Conservation (phyloP, 2,329 filamentous ascomycete species). For the Phaeosphaeria sp. region DNA sequence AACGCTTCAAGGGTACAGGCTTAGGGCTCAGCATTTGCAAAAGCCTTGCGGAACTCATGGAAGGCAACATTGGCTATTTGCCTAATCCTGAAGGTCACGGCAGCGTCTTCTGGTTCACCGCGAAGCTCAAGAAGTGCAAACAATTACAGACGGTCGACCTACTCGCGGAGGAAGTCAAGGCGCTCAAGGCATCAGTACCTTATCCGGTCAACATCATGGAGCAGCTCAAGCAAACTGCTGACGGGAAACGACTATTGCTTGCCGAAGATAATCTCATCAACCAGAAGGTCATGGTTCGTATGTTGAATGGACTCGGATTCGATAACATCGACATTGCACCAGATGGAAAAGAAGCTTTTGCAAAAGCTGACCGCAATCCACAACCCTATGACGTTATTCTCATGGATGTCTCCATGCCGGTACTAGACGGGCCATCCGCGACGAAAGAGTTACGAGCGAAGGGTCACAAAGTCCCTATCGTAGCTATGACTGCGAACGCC, state of each 20-base stretch:
- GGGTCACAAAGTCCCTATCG: constrained; percentile 50
- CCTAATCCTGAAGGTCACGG: constrained; percentile 56
- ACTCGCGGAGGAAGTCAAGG: constrained; percentile 17
- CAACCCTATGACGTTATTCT: constrained; percentile 39
- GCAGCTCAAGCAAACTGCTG: constrained; percentile 29
- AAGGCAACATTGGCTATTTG: constrained; percentile 58
- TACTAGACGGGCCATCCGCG: constrained; percentile 38
- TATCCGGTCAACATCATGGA: constrained; percentile 23
- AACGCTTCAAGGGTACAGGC: constrained; percentile 63
- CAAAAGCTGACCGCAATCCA: constrained; percentile 17
- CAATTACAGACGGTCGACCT: constrained; percentile 23
- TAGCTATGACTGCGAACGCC: constrained; percentile 65
- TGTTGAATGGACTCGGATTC: constrained; percentile 49
- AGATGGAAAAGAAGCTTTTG: constrained; percentile 54
- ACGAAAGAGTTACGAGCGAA: constrained; percentile 35
- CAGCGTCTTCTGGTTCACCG: constrained; percentile 61
- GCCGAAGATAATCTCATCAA: constrained; percentile 60
- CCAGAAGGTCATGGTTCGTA: constrained; percentile 56
- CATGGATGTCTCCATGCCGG: constrained; percentile 48
- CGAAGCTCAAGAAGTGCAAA: constrained; percentile 40
- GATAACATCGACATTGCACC: constrained; percentile 45
- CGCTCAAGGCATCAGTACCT: constrained; percentile 6
- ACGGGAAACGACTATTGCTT: constrained; percentile 44
- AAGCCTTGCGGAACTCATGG: constrained; percentile 63
- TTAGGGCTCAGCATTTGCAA: constrained; percentile 66